Evolutionary conservation across 225 moss, liverwort and hornwort species (phyloP).

Genomic region (Bryoerythrophyllum caledonicum): DNA sequence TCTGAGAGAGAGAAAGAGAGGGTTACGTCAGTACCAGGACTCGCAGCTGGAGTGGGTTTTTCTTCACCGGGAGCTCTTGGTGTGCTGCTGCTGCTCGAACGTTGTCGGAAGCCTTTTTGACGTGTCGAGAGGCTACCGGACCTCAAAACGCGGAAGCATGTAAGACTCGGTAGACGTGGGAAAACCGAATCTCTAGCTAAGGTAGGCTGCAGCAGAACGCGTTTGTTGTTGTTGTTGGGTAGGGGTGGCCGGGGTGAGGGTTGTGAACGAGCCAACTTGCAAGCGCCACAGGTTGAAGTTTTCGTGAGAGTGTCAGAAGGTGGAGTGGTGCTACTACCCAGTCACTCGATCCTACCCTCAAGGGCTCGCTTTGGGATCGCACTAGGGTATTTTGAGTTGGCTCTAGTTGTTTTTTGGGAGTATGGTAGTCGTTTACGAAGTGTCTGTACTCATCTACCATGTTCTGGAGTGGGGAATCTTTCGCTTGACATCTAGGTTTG

Average conservation of each 20-base stretch:
- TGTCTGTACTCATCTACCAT: constrained; percentile 9
- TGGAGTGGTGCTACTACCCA: not conserved
- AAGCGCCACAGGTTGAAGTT: not conserved
- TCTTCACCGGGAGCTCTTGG: not conserved
- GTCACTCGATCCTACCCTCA: constrained; percentile 11
- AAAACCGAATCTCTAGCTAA: constrained; percentile 16
- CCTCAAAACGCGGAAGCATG: constrained; percentile 33
- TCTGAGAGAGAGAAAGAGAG: too few species aligned
- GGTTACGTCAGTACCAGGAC: too few species aligned
- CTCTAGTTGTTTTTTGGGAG: not conserved
- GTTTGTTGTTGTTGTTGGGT: not conserved
- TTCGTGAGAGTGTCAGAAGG: not conserved
- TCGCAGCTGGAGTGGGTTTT: not conserved
- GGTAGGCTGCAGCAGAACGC: too few species aligned
- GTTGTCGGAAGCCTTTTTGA: constrained; percentile 34
- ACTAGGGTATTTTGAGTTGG: not conserved
- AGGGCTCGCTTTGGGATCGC: not conserved
- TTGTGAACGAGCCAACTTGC: too few species aligned
- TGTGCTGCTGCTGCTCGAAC: not conserved
- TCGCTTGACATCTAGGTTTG: constrained; percentile 21
- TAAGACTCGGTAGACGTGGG: constrained; percentile 22
- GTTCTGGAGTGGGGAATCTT: constrained; percentile 21
- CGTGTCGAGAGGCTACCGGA: constrained; percentile 31
- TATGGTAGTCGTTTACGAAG: not conserved
- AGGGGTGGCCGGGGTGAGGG: too few species aligned